These are phyloP conservation scores for Pyrenochaeta sp. DNA, from an alignment of 2,329 filamentous ascomycete species.

Conservation along the genomic window DNA sequence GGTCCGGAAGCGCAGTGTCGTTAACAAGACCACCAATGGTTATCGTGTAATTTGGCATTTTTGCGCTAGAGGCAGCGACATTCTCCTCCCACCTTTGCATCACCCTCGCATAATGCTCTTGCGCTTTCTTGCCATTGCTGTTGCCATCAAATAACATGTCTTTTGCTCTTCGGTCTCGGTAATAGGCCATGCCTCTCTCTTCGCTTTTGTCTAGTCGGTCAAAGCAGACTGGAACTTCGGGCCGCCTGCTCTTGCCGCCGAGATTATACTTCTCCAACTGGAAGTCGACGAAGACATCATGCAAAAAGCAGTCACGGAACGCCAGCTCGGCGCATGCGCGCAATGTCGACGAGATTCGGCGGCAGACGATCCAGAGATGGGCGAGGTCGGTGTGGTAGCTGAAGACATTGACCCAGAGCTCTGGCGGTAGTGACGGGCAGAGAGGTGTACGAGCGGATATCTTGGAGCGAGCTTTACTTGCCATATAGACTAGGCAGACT, in stretches of 20 bases:
- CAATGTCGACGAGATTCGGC: slow-evolving; percentile 34
- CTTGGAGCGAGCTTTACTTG: too few relatives aligned
- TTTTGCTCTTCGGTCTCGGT: slow-evolving; percentile 21
- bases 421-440: slow-evolving; percentile 39
- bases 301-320: slow-evolving; percentile 33
- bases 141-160: background rate
- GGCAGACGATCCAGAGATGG: slow-evolving; percentile 42
- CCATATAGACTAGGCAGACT: too few relatives aligned
- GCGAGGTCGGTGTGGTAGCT: slow-evolving; percentile 35
- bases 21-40: slow-evolving; percentile 39
- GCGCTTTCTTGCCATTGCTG: slow-evolving; percentile 5
- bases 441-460: slow-evolving; percentile 5
- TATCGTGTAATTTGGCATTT: slow-evolving; percentile 44
- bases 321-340: slow-evolving; percentile 40
- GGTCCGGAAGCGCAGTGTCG: slow-evolving; percentile 36
- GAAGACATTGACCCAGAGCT: slow-evolving; percentile 46
- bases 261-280: slow-evolving; percentile 43
- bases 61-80: slow-evolving; percentile 25
- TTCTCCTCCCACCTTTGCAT: slow-evolving; percentile 40
- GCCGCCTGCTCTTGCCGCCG: slow-evolving; percentile 37
- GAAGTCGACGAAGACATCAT: slow-evolving; percentile 33
- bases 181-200: slow-evolving; percentile 23
- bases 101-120: slow-evolving; percentile 15
- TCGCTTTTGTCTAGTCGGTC: slow-evolving; percentile 19
- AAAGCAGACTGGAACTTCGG: slow-evolving; percentile 33